A percentile compares a stretch with the other conserved stretches of the same genome.
Evolutionary conservation across 2,329 filamentous ascomycete genomes (phyloP).

Genomic region (Colletotrichum cordylinicola): DNA sequence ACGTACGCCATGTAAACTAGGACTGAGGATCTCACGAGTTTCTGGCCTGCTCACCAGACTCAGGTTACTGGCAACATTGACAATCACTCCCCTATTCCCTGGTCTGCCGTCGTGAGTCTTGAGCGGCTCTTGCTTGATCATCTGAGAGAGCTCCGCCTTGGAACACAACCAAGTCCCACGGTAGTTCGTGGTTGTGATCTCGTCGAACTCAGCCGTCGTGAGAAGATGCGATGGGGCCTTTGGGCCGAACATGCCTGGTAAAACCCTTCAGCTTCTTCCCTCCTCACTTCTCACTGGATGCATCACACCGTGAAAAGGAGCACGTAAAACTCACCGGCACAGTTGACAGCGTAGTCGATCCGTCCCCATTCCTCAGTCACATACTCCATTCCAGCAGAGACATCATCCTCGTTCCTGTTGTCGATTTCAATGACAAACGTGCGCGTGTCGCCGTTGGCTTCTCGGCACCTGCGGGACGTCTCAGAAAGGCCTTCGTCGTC

Average conservation of each 20-base stretch:
- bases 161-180: slow-evolving; percentile 51
- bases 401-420: slow-evolving; percentile 37
- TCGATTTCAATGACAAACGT: slow-evolving; percentile 36
- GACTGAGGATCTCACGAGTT: slow-evolving; percentile 36
- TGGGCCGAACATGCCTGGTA: slow-evolving; percentile 40
- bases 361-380: slow-evolving; percentile 39
- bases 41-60: slow-evolving; percentile 46
- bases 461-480: slow-evolving; percentile 34
- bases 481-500: slow-evolving; percentile 35
- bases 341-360: slow-evolving; percentile 53
- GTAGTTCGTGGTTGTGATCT: slow-evolving; percentile 47
- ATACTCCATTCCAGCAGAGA: slow-evolving; percentile 36
- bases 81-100: slow-evolving; percentile 44
- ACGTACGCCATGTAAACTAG: background rate
- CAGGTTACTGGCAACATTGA: slow-evolving; percentile 50
- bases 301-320: background rate
- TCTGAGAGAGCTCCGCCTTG: slow-evolving; percentile 45
- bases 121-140: slow-evolving; percentile 47
- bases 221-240: slow-evolving; percentile 40
- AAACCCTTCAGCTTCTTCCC: background rate
- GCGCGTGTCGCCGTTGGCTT: slow-evolving; percentile 29
- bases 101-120: slow-evolving; percentile 48
- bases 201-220: slow-evolving; percentile 43
- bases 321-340: slow-evolving; percentile 36
- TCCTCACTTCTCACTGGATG: background rate